Percentiles rank a stretch among this genome's conserved stretches.
phyloP scores from a whole-genome alignment of 1,284 basidiomycete genomes.

The Inonotus hispidus region DNA sequence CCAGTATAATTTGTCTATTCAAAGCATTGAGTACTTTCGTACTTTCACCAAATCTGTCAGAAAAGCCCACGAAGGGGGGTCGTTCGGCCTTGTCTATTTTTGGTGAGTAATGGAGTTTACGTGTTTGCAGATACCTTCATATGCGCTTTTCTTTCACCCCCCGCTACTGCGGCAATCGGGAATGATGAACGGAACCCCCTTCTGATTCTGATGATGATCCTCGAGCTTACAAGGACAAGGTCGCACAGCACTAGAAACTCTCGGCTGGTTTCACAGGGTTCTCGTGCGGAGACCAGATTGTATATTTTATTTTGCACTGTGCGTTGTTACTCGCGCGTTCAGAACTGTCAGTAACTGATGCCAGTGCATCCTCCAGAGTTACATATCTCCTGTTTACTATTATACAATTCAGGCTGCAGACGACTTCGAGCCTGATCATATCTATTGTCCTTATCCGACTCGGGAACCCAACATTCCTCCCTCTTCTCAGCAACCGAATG shows the following conservation, averaged over 20 bases:
- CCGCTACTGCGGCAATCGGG: no score
- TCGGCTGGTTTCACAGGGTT: background rate
- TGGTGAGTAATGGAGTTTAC: no score
- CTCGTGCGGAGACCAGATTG: conserved; percentile 2
- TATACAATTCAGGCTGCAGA: background rate
- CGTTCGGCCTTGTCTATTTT: no score
- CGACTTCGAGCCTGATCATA: background rate
- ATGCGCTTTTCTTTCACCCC: no score
- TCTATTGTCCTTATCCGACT: background rate
- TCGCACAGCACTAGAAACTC: conserved; percentile 1
- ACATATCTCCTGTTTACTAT: background rate
- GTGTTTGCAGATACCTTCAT: no score
- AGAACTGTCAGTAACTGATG: no score
- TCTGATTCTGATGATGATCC: no score
- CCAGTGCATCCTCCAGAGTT: background rate
- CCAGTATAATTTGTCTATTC: no score
- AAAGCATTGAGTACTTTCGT: no score
- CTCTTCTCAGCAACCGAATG: conserved; percentile 3
- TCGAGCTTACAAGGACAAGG: conserved; percentile 6
- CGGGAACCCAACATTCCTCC: background rate
- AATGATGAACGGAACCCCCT: no score
- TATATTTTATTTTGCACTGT: conserved; percentile 8
- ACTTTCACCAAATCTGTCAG: no score
- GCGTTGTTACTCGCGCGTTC: background rate
- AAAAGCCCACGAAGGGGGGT: no score